Conservation (phyloP, 805 yeast genomes). For the Aciculoconidium aculeatum region DNA sequence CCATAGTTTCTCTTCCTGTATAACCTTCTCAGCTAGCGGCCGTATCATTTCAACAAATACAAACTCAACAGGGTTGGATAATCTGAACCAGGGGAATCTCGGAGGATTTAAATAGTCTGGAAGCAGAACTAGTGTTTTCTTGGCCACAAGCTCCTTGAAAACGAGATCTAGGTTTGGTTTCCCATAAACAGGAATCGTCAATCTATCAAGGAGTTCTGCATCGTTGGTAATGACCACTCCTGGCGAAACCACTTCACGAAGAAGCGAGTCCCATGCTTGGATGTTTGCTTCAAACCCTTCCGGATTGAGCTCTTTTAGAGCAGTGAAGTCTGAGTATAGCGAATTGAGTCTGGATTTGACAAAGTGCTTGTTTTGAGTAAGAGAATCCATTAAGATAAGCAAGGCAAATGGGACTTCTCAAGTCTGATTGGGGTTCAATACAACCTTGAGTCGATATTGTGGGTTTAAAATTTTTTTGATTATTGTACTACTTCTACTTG, state of each 20-base stretch:
- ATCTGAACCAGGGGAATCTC: too few species aligned
- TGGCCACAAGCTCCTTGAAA: conserved; percentile 19
- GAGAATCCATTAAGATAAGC: too few species aligned
- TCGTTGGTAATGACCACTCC: conserved; percentile 12
- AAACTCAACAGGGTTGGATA: too few species aligned
- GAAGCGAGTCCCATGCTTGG: conserved; percentile 28
- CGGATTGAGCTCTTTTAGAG: conserved; percentile 27
- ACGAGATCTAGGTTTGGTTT: conserved; percentile 24
- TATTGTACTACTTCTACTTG: too few species aligned
- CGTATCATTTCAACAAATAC: too few species aligned
- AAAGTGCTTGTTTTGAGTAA: conserved; percentile 19
- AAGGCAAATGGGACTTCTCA: too few species aligned
- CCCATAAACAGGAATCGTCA: conserved; percentile 26
- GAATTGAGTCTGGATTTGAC: conserved; percentile 26
- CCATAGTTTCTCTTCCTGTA: conserved; percentile 6
- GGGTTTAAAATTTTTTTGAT: neutral
- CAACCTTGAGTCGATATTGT: neutral
- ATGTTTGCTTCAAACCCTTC: conserved; percentile 40
- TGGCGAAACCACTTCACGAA: conserved; percentile 14
- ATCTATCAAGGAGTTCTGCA: conserved; percentile 10
- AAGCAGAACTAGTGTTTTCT: conserved; percentile 17
- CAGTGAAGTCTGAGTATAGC: conserved; percentile 30
- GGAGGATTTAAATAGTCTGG: conserved; percentile 8
- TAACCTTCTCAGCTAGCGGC: too few species aligned
- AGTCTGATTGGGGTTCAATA: too few species aligned